Evolutionary conservation across 805 yeast species (phyloP), one percentile per base, ranked within the genome.

Genomic region (Blastobotrys chiropterorum): DNA sequence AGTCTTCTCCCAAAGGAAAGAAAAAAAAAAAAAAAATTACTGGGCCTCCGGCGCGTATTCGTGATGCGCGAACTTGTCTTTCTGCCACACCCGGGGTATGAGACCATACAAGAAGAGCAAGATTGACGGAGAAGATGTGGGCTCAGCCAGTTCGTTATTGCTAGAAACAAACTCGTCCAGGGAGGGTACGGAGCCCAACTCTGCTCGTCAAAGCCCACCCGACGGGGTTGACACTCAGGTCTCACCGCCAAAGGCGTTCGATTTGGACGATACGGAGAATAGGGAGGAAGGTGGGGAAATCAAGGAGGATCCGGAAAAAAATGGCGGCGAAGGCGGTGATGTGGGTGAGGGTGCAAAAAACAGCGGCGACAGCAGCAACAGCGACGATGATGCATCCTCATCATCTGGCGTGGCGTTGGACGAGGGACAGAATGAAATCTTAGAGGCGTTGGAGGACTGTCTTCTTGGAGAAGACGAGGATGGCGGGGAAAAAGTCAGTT

Each of bases 361-460:
- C 31, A 54, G 45, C 0, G 54, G 46, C 3, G 62, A 55, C 14
- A 53, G 49, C 15, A 53, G 26, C 15, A 50, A 45, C 11, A 56
- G 49, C 15, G 53, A 49, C 15, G 54, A 40, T 15, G 52, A 45
- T n/a, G 56, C 40, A n/a, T 53, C 50, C 15, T 52, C 26, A n/a
- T 51, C 46, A 15, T 55, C 39, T n/a, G 17, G 48, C 22, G 47
- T 51, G 42, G 38, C 46, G 38, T 34, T 54, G 49, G 43, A 42
- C 5, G 30, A 54, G 43, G 40, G 54, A 52, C 53, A 58, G 51
- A 56, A 59, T 46, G 54, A 50, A 13, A 49, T 61, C 8, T 50
- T 60, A 41, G 54, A 53, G 17, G 56, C 53, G 40, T 48, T 64
- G 59, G 62, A 59, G 56, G 56, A 62, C 8, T 48, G 59, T 30